Evolutionary conservation across 2,329 filamentous ascomycete genomes (phyloP), one percentile per base, ranked within the genome.

Genomic region (Arthrobotrys iridis): DNA sequence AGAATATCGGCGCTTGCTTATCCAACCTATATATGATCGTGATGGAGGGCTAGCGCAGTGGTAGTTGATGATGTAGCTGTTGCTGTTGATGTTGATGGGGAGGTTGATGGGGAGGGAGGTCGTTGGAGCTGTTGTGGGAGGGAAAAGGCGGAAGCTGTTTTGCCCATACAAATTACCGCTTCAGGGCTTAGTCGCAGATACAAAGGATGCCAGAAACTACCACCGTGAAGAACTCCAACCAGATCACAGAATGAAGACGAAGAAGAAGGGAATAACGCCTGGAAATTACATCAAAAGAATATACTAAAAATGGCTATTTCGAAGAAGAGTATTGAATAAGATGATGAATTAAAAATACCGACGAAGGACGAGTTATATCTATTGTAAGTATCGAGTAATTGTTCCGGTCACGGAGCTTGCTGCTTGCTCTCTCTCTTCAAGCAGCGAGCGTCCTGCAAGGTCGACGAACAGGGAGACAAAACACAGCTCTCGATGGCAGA

Each of bases 141-240:
- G 43, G 41, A 62, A 35, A 55, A 59, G 55, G 11, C 37, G 45
- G 45, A 46, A 58, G 63, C 40, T 40, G 48, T 45, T 63, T 52
- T 50, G 35, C 68, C 68, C 62, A 74, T 66, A 74, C 68, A 74
- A 74, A 74, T 66, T 74, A 66, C 68, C 68, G 60, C 62, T 74
- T 74, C 30, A 41, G 57, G 65, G 50, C 48, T 43, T 46, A 59
- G 60, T 52, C 30, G 33, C 43, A 11, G 48, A 10, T 48, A n/a
- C 43, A 48, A 33, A 50, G 4, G 35, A 60, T 41, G 22, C 45
- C 60, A 50, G 60, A 52, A 35, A 57, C 30, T 52, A 65, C 45
- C 46, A 48, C 28, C 18, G 55, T 22, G 35, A 50, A 40, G 37
- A 43, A 70, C 50, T 45, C 50, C 30, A 30, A 66, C 43, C 48